phyloP scores from a whole-genome alignment of 2,329 filamentous ascomycete genomes.

The Zymoseptoria tritici region DNA sequence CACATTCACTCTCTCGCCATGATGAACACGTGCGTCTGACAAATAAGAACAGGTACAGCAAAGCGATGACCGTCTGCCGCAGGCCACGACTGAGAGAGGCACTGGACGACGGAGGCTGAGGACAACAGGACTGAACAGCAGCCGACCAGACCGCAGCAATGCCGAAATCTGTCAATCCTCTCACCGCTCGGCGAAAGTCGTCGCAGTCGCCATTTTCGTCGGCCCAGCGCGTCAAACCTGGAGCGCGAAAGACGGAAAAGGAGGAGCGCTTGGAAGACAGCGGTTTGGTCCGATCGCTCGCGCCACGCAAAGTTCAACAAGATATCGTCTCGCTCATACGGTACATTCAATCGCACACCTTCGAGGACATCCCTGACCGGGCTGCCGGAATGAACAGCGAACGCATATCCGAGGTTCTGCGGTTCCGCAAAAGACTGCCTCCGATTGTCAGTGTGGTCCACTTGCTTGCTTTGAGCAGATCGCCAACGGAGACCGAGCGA shows the following conservation, averaged over 20 bases:
- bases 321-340: conserved; percentile 45
- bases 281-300: conserved; percentile 50
- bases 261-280: conserved; percentile 51
- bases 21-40: neutral
- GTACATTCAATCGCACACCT: conserved; percentile 56
- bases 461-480: conserved; percentile 55
- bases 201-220: conserved; percentile 34
- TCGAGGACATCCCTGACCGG: conserved; percentile 53
- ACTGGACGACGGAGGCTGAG: neutral
- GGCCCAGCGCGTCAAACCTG: conserved; percentile 31
- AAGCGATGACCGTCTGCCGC: conserved; percentile 3
- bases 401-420: conserved; percentile 56
- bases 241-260: conserved; percentile 15
- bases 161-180: conserved; percentile 21
- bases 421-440: conserved; percentile 53
- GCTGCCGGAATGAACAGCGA: conserved; percentile 56
- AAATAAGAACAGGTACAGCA: neutral
- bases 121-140: conserved; percentile 4
- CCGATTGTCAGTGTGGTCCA: conserved; percentile 60
- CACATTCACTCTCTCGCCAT: neutral
- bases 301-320: conserved; percentile 56
- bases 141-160: conserved; percentile 14
- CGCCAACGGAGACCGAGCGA: conserved; percentile 58
- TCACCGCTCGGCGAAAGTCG: conserved; percentile 30
- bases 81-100: conserved; percentile 7